Base-by-base conservation (phyloP, 129 eudicot genomes). In the Escallonia rubra region DNA sequence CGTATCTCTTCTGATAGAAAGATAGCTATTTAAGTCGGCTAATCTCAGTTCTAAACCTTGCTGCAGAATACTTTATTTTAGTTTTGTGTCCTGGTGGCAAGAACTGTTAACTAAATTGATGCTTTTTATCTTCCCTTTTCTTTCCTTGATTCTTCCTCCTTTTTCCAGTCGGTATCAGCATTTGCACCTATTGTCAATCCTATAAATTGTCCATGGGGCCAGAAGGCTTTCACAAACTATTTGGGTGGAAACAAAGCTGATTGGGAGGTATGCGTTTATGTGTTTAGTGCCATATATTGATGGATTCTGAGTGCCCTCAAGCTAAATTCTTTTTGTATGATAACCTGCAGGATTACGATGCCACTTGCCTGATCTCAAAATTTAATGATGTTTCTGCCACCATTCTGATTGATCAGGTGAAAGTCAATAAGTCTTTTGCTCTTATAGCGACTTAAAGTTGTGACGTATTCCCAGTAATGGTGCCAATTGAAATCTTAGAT, bases 171-270 rank as follows among this genome's bases (percentile, higher is more conserved):
- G 2, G 99, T 94, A 43, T 94, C 99, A 4, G 99, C 99, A 9
- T 94, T 94, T 85, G 69, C 99, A 47, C 99, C 99, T 56, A 78
- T 94, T 78, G 90, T 41, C 43, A 89, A 94, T 71, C 97, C 99
- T 56, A 73, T 77, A 15, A 87, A 89, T 66, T 94, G 99, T 65
- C 90, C 96, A 6, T 93, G 99, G 99, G 99, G 99, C 41, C 93
- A 86, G 78, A 93, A 93, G 79, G 99, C 99, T 48, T 93, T 93
- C 82, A 78, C 92, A 58, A 93, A 93, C 75, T 93, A 93, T 77
- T 72, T 93, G 83, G 95, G 96, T 46, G 95, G 73, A 40, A 82
- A 89, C 64, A 86, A 84, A 80, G 62, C 90, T 76, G 86, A 79
- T 16, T 93, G 99, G 99, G 96, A 93, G 99, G 99, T 93, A 82